These are phyloP conservation scores for Cutaneotrichosporon sp. DNA, from an alignment of 1,284 basidiomycete genomes.

Conservation along the genomic window DNA sequence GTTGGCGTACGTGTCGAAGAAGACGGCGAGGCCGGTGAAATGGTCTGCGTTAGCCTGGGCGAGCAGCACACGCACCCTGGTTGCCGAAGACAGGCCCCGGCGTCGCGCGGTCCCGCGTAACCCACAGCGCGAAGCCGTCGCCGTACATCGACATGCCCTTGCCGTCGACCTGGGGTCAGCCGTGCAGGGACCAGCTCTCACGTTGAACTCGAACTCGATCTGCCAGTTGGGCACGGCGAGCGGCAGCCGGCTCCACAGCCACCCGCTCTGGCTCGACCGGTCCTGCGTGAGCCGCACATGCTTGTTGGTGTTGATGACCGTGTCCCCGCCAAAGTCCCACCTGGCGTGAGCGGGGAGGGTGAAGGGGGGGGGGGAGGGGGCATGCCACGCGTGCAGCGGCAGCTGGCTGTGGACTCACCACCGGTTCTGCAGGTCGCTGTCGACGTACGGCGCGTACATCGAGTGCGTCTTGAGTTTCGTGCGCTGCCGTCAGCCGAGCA, in stretches of 20 bases:
- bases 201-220: constrained; percentile 90
- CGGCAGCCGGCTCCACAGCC: constrained; percentile 91
- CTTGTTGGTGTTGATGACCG: constrained; percentile 89
- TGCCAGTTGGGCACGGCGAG: constrained; percentile 75
- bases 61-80: constrained; percentile 66
- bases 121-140: constrained; percentile 92
- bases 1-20: constrained; percentile 95
- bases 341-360: constrained; percentile 54
- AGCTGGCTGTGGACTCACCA: no score
- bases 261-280: constrained; percentile 67
- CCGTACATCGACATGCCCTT: constrained; percentile 74
- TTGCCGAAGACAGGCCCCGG: constrained; percentile 91
- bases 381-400: no score
- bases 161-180: constrained; percentile 65
- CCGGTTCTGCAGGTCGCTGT: constrained; percentile 55
- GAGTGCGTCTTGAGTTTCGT: constrained; percentile 81
- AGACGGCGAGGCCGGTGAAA: constrained; percentile 87
- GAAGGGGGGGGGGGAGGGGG: no score
- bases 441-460: constrained; percentile 79
- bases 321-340: constrained; percentile 91
- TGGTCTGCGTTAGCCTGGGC: constrained; percentile 74
- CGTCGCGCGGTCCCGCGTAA: constrained; percentile 76
- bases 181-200: no score
- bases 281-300: constrained; percentile 70
- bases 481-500: constrained; percentile 56